Percentiles rank a stretch among this genome's conserved stretches.
Evolutionary conservation across 495 filamentous ascomycete genomes (phyloP).

Genomic region (Pseudomonodictys pantanalensis): DNA sequence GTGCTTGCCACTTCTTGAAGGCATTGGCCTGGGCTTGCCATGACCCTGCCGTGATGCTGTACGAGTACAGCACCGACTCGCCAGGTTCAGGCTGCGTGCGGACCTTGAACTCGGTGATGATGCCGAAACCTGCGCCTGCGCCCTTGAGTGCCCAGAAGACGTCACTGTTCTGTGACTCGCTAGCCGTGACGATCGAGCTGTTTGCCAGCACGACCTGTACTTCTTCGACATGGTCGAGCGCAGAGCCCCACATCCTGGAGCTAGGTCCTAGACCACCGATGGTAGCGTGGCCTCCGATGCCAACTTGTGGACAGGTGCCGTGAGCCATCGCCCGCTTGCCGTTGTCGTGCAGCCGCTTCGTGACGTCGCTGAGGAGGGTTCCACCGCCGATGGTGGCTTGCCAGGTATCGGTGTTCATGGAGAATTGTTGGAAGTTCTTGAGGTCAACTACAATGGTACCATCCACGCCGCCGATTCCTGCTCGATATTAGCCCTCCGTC

Average conservation of each 20-base stretch:
- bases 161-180: slow-evolving; percentile 23
- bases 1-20: slow-evolving; percentile 45
- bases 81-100: slow-evolving; percentile 44
- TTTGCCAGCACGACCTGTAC: slow-evolving; percentile 40
- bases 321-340: slow-evolving; percentile 37
- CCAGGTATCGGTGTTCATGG: slow-evolving; percentile 34
- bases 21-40: slow-evolving; percentile 35
- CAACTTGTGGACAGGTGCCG: slow-evolving; percentile 37
- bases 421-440: slow-evolving; percentile 48
- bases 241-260: slow-evolving; percentile 56
- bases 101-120: slow-evolving; percentile 51
- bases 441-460: slow-evolving; percentile 49
- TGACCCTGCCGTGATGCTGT: slow-evolving; percentile 43
- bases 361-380: slow-evolving; percentile 33
- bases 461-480: slow-evolving; percentile 49
- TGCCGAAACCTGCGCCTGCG: slow-evolving; percentile 46
- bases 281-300: slow-evolving; percentile 37
- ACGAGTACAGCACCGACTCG: slow-evolving; percentile 42
- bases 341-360: slow-evolving; percentile 30
- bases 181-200: slow-evolving; percentile 35
- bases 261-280: slow-evolving; percentile 55
- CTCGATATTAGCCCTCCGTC: neutral
- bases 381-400: slow-evolving; percentile 34
- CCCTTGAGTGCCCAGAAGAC: slow-evolving; percentile 47
- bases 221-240: slow-evolving; percentile 53